These are phyloP conservation scores for Chaetothyriales sp. DNA, from an alignment of 2,329 filamentous ascomycete species.

Conservation along the genomic window DNA sequence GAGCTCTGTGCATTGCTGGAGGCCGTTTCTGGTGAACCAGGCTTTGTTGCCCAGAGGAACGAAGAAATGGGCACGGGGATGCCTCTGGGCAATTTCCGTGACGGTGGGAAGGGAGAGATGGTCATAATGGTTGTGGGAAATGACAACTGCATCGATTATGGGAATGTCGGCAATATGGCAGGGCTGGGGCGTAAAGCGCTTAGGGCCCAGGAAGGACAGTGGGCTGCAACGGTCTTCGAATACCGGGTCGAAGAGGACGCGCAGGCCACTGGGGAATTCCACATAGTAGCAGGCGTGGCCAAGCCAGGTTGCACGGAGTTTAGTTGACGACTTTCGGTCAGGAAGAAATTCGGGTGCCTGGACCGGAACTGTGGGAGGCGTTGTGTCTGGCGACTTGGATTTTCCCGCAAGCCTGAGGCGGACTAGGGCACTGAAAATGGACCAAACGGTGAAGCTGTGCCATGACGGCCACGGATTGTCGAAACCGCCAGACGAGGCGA, in stretches of 20 bases:
- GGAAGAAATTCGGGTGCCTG: constrained; percentile 52
- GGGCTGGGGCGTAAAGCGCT: constrained; percentile 61
- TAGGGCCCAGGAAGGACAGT: constrained; percentile 51
- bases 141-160: constrained; percentile 42
- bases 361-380: constrained; percentile 50
- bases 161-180: constrained; percentile 68
- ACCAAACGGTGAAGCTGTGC: constrained; percentile 6
- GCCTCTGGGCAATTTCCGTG: constrained; percentile 50
- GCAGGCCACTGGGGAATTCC: constrained; percentile 72
- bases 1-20: constrained; percentile 67
- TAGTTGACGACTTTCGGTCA: constrained; percentile 36
- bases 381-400: constrained; percentile 44
- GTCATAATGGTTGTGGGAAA: constrained; percentile 87
- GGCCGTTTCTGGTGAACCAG: constrained; percentile 61
- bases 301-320: constrained; percentile 78
- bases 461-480: constrained; percentile 31
- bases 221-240: constrained; percentile 80
- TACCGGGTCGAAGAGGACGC: constrained; percentile 85
- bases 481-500: constrained; percentile 22
- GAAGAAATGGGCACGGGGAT: constrained; percentile 75
- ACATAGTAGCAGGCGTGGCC: constrained; percentile 89
- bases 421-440: constrained; percentile 10
- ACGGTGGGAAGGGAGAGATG: constrained; percentile 69
- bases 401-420: constrained; percentile 34
- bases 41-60: constrained; percentile 66